Base-by-base conservation (phyloP, 2,329 filamentous ascomycete species). In the Pseudogymnoascus sp. region DNA sequence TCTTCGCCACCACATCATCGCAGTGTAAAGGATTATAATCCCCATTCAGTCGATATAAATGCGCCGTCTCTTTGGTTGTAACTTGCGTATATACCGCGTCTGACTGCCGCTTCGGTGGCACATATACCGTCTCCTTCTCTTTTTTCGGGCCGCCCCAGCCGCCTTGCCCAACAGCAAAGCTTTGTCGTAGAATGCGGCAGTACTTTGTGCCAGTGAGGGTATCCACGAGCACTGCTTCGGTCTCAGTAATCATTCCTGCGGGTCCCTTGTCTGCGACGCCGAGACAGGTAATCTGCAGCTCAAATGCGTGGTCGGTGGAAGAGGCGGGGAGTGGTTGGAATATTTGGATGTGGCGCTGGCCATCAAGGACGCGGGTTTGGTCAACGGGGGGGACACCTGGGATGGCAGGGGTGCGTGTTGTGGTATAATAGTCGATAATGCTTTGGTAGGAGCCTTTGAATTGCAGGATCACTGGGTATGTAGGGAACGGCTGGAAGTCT, bases 21-120 rank as follows among this genome's bases (percentile, higher is more conserved):
- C 74, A 78, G 66, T 80, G 78, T 52, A 80, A 70, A 5, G 79
- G 79, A 64, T 81, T 81, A 67, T 80, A 81, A 63, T 81, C 79
- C 0, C 79, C 79, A 65, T 77, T 79, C 8, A 81, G 69, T 1
- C 78, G 70, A 61, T 80, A 80, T 0, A 80, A 69, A 1, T 79
- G 68, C 0, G 76, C 74, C 4, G 69, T 69, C 65, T 79, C 77
- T 0, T 71, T 70, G 0, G 71, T 76, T 0, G 78, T 79, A 63
- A 75, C 67, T 28, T 75, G 74, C 4, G 69, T 70, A 60, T 76
- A 69, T 9, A 75, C 68, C 1, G 73, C 74, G 62, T 80, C 76
- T 1, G 78, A 76, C 0, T 66, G 61, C 12, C 74, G 72, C 18
- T 72, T 66, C 1, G 76, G 76, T 0, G 74, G 71, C 59, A 64